These are phyloP conservation scores for Lojkania enalia DNA, from an alignment of 2,329 filamentous ascomycete species.

Conservation along the genomic window DNA sequence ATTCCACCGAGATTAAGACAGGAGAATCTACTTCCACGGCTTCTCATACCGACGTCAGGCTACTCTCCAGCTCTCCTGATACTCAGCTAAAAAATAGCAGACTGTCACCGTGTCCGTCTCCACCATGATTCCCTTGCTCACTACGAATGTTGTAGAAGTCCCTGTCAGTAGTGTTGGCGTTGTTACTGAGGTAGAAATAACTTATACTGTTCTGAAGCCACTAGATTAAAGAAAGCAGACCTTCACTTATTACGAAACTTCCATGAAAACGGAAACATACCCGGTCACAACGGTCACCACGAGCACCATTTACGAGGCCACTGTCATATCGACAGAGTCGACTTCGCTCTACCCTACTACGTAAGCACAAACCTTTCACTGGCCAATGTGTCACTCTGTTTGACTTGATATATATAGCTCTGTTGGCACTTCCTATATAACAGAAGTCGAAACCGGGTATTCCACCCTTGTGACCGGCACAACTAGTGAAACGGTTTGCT, in stretches of 20 bases:
- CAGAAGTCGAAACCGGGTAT: conserved; percentile 17
- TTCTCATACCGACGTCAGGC: background rate
- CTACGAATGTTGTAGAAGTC: conserved; percentile 13
- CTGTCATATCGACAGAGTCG: conserved; percentile 3
- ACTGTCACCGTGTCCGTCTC: conserved; percentile 17
- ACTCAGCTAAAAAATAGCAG: background rate
- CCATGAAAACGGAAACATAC: conserved; percentile 15
- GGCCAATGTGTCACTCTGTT: background rate
- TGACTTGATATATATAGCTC: conserved; percentile 13
- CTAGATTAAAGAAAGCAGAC: conserved; percentile 13
- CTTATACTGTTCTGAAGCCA: background rate
- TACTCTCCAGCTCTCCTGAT: conserved; percentile 1
- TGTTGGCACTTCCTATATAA: conserved; percentile 21
- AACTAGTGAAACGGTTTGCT: conserved; percentile 14
- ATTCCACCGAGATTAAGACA: too few species aligned
- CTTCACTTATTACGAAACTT: conserved; percentile 13
- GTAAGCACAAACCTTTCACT: conserved; percentile 16
- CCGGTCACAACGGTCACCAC: conserved; percentile 22
- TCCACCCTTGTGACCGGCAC: conserved; percentile 17
- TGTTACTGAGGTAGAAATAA: conserved; percentile 10
- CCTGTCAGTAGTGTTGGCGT: conserved; percentile 16
- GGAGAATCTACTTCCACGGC: too few species aligned
- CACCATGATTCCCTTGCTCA: conserved; percentile 12
- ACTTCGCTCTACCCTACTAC: conserved; percentile 17
- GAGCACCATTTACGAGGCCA: conserved; percentile 10